These are phyloP conservation scores for Kalmusia sp. DNA, from an alignment of 2,329 filamentous ascomycete genomes.

Conservation along the genomic window DNA sequence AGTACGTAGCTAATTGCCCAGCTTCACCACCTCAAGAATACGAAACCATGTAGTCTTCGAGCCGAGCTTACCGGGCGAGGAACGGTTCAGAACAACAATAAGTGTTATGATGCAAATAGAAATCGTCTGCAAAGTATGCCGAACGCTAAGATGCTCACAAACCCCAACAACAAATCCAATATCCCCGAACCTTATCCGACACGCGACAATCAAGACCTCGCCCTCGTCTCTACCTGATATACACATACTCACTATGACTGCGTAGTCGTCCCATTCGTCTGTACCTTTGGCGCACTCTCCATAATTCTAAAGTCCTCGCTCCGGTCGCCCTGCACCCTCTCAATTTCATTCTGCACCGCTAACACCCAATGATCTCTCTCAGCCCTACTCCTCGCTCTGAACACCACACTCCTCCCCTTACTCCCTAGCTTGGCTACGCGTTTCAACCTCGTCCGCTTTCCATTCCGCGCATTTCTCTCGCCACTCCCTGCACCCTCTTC, in stretches of 20 bases:
- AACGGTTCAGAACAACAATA: too few relatives aligned
- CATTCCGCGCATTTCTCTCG: slow-evolving; percentile 39
- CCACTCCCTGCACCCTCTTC: slow-evolving; percentile 40
- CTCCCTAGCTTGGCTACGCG: slow-evolving; percentile 67
- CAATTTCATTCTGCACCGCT: slow-evolving; percentile 70
- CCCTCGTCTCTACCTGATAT: too few relatives aligned
- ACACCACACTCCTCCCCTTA: slow-evolving; percentile 68
- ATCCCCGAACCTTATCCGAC: too few relatives aligned
- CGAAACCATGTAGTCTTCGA: too few relatives aligned
- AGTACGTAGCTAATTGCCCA: too few relatives aligned
- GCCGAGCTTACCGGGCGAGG: too few relatives aligned
- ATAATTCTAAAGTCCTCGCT: slow-evolving; percentile 55
- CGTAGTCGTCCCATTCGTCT: background rate
- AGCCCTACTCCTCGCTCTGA: slow-evolving; percentile 68
- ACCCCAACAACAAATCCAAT: too few relatives aligned
- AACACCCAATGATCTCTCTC: slow-evolving; percentile 74
- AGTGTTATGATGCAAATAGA: too few relatives aligned
- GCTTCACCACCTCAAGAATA: too few relatives aligned
- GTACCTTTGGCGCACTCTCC: slow-evolving; percentile 22
- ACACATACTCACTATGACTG: background rate
- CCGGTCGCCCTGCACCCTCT: slow-evolving; percentile 57
- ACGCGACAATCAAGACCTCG: too few relatives aligned
- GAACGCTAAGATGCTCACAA: too few relatives aligned
- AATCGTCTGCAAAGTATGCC: too few relatives aligned
- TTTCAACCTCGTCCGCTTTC: slow-evolving; percentile 60